Base-by-base conservation (phyloP, 768 basidiomycete species). In the Kwoniella botswanensis region DNA sequence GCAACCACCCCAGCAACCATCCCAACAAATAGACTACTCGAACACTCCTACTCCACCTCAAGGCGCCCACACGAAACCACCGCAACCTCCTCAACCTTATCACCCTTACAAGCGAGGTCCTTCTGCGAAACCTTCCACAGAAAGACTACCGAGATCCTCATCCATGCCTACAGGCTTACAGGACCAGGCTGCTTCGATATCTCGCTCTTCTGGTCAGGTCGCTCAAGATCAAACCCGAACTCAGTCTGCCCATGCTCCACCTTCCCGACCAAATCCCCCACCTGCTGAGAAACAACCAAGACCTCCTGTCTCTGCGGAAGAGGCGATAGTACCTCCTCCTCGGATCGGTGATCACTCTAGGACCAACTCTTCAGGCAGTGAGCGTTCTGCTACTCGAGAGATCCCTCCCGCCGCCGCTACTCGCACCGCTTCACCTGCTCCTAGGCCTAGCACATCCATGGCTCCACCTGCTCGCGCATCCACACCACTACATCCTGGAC, bases 401-500 rank as follows among this genome's bases (percentile, higher is more conserved):
- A 35, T 55, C 4, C 50, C 53, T 55, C 17, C 52, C 10, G 21
- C 50, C 12, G 35, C 53, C 11, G 42, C 63, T n/a, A 6, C 35
- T 35, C 65, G 50, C 2, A 57, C 58, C 9, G 21, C 61, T 58
- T 63, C 56, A 15, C 42, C 65, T 12, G 65, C 57, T n/a, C 44
- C 55, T 24, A 57, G 54, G 12, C 4, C 54, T 58, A 41, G 41
- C 3, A 41, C 68, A 22, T 50, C 65, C 46, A 9, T n/a, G 24
- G 50, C 43, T n/a, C 61, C 77, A n/a, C 64, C 75, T 5, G 22
- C 64, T 41, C 54, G 71, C 43, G 56, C 66, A 78, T 18, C 67
- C 17, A 71, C 63, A 83, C 68, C 79, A 79, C 62, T 82, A 81
- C 63, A 83, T 80, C 41, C 83, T 83, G 63, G 76, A 52, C 74